Conservation (phyloP, 2,329 filamentous ascomycete genomes). For the Fusarium albosuccineum region DNA sequence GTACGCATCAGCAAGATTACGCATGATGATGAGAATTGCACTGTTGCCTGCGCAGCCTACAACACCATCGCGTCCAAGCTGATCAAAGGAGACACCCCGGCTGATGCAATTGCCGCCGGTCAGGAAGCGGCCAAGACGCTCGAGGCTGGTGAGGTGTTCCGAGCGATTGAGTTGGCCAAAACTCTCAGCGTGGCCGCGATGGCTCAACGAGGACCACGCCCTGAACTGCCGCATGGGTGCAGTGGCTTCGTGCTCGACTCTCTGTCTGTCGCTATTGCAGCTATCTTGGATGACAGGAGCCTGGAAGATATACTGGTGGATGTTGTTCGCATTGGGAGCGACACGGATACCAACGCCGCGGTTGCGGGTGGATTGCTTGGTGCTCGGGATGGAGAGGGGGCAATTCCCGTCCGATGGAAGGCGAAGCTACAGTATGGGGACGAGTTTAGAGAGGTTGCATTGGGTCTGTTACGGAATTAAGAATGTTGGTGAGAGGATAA, state of each 20-base stretch:
- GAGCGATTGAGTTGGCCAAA: constrained; percentile 48
- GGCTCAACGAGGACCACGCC: constrained; percentile 49
- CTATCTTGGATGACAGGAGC: constrained; percentile 55
- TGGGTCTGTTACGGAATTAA: constrained; percentile 13
- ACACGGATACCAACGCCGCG: constrained; percentile 62
- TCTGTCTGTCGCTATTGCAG: constrained; percentile 56
- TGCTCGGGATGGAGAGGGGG: constrained; percentile 57
- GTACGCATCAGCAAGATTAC: constrained; percentile 56
- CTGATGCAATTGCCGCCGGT: constrained; percentile 49
- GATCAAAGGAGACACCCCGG: constrained; percentile 41
- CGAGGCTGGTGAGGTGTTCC: constrained; percentile 40
- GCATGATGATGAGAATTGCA: constrained; percentile 54
- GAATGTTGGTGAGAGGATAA: too few relatives aligned
- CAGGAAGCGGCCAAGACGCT: constrained; percentile 39
- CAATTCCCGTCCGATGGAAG: constrained; percentile 58
- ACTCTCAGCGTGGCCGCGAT: constrained; percentile 44
- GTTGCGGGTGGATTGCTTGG: constrained; percentile 61
- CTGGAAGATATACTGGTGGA: constrained; percentile 61
- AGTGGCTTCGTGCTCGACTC: constrained; percentile 60
- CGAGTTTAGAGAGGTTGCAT: constrained; percentile 49
- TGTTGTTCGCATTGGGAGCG: constrained; percentile 58
- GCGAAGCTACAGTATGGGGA: constrained; percentile 54
- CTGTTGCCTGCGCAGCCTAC: constrained; percentile 55
- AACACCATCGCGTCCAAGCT: constrained; percentile 54
- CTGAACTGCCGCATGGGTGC: constrained; percentile 46